A percentile compares a stretch with the other conserved stretches of the same genome.
Conservation (phyloP, 1,284 basidiomycete genomes). For the Cutaneotrichosporon sp. region DNA sequence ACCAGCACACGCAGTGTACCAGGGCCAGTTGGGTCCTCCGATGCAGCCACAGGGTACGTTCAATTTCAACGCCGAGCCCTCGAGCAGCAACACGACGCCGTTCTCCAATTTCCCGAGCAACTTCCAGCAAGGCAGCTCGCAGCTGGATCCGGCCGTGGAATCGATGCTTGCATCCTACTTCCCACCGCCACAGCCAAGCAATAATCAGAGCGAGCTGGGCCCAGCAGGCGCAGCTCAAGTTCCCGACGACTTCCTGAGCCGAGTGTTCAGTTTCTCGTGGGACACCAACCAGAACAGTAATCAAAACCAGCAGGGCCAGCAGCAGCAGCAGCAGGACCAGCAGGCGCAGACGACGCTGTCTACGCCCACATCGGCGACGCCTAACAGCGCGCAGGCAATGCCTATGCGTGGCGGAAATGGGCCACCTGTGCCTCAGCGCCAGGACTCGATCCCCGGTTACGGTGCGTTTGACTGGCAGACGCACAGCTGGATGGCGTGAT, state of each 20-base stretch:
- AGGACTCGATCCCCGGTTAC: constrained; percentile 19
- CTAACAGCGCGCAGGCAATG: not conserved
- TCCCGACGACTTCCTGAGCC: constrained; percentile 43
- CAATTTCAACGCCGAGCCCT: constrained; percentile 31
- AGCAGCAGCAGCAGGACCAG: constrained; percentile 5
- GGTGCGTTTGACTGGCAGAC: constrained; percentile 23
- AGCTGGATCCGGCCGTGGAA: constrained; percentile 40
- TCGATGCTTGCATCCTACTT: constrained; percentile 39
- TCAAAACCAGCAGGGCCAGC: constrained; percentile 7
- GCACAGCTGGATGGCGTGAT: constrained; percentile 33
- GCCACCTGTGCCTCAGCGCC: constrained; percentile 9
- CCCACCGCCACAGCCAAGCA: constrained; percentile 14
- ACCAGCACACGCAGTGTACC: constrained; percentile 3
- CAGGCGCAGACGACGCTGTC: constrained; percentile 1
- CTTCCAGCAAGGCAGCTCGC: constrained; percentile 25
- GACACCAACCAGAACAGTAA: constrained; percentile 20
- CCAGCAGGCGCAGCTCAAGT: constrained; percentile 18
- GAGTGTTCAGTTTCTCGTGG: constrained; percentile 46
- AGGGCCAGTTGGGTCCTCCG: constrained; percentile 9
- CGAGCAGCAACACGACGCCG: constrained; percentile 14
- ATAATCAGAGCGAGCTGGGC: constrained; percentile 11
- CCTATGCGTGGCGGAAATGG: not conserved
- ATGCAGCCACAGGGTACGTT: constrained; percentile 8
- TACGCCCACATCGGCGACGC: constrained; percentile 1
- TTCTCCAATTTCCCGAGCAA: constrained; percentile 37